Conservation (phyloP, 495 filamentous ascomycete genomes). For the Cercophora samala region DNA sequence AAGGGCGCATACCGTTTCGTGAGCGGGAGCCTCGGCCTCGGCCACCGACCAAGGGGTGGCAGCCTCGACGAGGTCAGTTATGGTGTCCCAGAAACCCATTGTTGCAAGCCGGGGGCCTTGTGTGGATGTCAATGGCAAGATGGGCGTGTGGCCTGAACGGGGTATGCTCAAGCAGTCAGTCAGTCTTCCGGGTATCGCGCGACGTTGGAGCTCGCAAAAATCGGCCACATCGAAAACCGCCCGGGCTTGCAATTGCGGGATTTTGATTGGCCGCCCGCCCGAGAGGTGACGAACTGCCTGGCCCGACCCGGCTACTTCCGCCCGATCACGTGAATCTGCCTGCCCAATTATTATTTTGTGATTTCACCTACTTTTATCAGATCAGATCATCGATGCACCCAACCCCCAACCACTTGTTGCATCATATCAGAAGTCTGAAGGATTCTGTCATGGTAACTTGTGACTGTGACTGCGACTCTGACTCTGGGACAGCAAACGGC, state of each 20-base stretch:
- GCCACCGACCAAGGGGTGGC: constrained; percentile 53
- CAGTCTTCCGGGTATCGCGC: constrained; percentile 24
- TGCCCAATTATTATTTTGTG: no score
- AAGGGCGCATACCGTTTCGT: constrained; percentile 25
- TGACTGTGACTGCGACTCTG: not conserved
- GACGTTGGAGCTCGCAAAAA: constrained; percentile 40
- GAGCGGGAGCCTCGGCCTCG: constrained; percentile 52
- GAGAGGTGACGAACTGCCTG: not conserved
- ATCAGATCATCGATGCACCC: not conserved
- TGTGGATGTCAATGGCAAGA: constrained; percentile 42
- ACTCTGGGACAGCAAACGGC: not conserved
- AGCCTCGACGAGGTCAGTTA: constrained; percentile 53
- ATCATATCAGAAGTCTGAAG: not conserved
- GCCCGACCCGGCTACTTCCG: constrained; percentile 5
- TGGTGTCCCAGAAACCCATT: constrained; percentile 58
- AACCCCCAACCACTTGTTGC: no score
- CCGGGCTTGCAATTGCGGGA: constrained; percentile 44
- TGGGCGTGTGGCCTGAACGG: constrained; percentile 27
- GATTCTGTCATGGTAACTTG: no score
- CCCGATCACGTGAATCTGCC: not conserved
- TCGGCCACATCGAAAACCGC: constrained; percentile 41
- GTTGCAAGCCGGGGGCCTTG: constrained; percentile 29
- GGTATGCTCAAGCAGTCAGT: constrained; percentile 28
- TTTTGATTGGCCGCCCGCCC: constrained; percentile 40
- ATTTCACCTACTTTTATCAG: no score